Conservation (phyloP, 2,329 filamentous ascomycete genomes). For the Ceratocystis papillata region DNA sequence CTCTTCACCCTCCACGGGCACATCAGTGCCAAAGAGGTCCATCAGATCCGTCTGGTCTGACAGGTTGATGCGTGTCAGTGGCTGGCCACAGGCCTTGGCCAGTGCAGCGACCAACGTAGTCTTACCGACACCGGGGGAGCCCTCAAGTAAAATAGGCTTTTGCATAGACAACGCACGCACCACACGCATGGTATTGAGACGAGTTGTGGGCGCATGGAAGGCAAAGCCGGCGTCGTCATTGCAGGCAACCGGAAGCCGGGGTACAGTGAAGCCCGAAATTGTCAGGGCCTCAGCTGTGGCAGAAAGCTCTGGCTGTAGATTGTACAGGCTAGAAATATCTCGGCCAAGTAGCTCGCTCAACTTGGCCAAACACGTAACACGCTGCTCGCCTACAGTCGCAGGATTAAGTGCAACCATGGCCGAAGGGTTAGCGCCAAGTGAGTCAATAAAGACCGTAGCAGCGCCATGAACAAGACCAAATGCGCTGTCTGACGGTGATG, state of each 20-base stretch:
- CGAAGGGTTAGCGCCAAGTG: constrained; percentile 86
- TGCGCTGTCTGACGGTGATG: constrained; percentile 33
- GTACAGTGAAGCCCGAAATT: constrained; percentile 66
- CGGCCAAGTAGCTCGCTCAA: constrained; percentile 54
- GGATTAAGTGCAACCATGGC: constrained; percentile 66
- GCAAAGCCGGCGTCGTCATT: constrained; percentile 45
- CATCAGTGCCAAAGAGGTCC: constrained; percentile 93
- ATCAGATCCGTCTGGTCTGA: constrained; percentile 97
- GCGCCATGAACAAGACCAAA: constrained; percentile 65
- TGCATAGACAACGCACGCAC: constrained; percentile 76
- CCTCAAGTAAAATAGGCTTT: constrained; percentile 89
- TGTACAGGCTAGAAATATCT: constrained; percentile 57
- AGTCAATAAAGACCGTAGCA: constrained; percentile 91
- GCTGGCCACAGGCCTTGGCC: constrained; percentile 65
- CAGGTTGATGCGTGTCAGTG: constrained; percentile 86
- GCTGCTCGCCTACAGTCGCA: constrained; percentile 58
- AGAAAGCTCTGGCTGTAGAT: constrained; percentile 50
- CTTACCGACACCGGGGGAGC: constrained; percentile 96
- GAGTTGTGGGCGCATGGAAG: constrained; percentile 81
- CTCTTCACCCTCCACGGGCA: constrained; percentile 83
- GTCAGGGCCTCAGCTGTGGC: constrained; percentile 42
- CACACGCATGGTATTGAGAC: constrained; percentile 80
- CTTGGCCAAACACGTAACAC: constrained; percentile 60
- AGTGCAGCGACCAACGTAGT: constrained; percentile 84
- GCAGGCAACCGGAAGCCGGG: constrained; percentile 38